These are phyloP conservation scores for Eucalyptus erythrocorys DNA, from an alignment of 345 rosid species.

Conservation along the genomic window DNA sequence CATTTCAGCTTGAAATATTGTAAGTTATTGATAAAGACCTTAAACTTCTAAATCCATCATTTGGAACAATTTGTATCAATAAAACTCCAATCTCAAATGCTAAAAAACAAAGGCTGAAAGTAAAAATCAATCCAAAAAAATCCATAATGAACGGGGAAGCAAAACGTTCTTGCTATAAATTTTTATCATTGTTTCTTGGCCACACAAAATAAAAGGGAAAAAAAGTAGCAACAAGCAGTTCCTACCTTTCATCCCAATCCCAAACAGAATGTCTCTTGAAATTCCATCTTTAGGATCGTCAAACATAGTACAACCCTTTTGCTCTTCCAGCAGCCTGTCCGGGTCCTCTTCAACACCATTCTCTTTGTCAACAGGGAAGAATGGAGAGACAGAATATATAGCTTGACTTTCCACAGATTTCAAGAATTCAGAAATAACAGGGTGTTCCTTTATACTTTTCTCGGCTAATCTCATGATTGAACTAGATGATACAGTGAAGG, in stretches of 20 bases:
- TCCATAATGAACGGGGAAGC: neutral
- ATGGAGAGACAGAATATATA: neutral
- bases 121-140: neutral
- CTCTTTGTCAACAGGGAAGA: neutral
- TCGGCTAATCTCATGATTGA: slow-evolving; percentile 5
- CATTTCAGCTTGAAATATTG: neutral
- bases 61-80: neutral
- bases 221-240: neutral
- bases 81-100: neutral
- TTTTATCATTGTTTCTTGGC: neutral
- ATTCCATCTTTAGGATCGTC: neutral
- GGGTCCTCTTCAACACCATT: neutral
- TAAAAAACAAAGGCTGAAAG: neutral
- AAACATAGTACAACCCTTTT: neutral
- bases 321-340: neutral
- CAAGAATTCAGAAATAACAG: neutral
- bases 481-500: neutral
- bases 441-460: neutral
- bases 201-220: neutral
- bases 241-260: neutral
- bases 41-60: neutral
- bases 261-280: neutral
- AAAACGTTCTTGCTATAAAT: neutral
- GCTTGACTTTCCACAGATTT: neutral
- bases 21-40: neutral